Percentiles rank a stretch among this genome's conserved stretches.
Evolutionary conservation across 352 stramenopile species (phyloP).

Genomic region (Phytophthora aleatoria): DNA sequence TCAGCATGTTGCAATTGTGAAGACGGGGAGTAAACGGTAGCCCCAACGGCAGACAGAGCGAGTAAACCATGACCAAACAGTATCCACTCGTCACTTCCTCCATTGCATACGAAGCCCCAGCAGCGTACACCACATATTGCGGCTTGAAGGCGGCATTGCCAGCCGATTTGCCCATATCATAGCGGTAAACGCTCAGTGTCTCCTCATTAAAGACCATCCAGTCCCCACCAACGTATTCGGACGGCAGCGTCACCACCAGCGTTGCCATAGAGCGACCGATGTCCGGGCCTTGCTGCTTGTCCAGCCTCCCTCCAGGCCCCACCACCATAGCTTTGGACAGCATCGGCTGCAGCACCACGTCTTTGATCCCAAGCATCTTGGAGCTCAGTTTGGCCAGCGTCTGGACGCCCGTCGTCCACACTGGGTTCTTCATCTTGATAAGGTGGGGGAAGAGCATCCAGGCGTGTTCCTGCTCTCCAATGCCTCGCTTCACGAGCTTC

Average conservation of each 20-base stretch:
- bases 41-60: not conserved
- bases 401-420: conserved; percentile 7
- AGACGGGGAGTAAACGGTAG: not conserved
- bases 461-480: conserved; percentile 1
- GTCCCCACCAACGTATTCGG: conserved; percentile 2
- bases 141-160: conserved; percentile 3
- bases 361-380: conserved; percentile 8
- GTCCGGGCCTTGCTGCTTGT: not conserved
- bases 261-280: conserved; percentile 8
- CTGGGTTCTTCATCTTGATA: conserved; percentile 15
- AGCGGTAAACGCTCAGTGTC: not conserved
- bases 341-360: not conserved
- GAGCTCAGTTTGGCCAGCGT: not conserved
- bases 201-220: not conserved
- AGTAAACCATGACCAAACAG: conserved; percentile 12
- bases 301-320: not conserved
- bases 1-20: not conserved
- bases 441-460: conserved; percentile 6
- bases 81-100: conserved; percentile 18
- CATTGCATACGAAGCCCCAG: not conserved
- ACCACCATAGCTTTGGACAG: conserved; percentile 9
- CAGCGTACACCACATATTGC: conserved; percentile 8
- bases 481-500: not conserved
- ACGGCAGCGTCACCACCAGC: conserved; percentile 4
- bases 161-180: not conserved